Base-by-base conservation (phyloP, 2,329 filamentous ascomycete genomes). In the Ceratocystis eucalypticola region DNA sequence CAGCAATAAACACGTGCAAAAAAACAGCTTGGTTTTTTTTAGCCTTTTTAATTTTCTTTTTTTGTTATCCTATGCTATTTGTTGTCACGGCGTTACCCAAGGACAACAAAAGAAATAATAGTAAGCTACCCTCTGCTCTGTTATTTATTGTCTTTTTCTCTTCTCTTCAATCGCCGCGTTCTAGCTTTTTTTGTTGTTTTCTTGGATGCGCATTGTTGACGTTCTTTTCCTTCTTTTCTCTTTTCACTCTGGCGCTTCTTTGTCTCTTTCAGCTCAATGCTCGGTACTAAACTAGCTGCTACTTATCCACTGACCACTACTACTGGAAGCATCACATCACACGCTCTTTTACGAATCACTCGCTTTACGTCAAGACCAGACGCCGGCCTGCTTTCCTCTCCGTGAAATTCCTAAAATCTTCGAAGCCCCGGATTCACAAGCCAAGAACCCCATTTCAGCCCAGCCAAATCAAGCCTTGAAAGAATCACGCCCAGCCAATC, bases 1-100 rank as follows among this genome's bases (percentile, higher is more conserved):
- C 48, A 53, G 48, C 20, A 53, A 41, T 41, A 41, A 53, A 53
- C 33, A 53, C 25, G 12, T 64, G 44, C 55, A 59, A n/a, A 25
- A 30, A 59, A 17, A n/a, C 55, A 8, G 17, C 30, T 37, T 33
- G 30, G 30, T 37, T 57, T 30, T n/a, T n/a, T 41, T 22, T 28
- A 44, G 61, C 2, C 17, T n/a, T 50, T 44, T 62, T 50, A 10
- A 17, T 41, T 22, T 61, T 50, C 12, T 63, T 45, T 20, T 22
- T 62, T 44, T 48, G 20, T 3, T 57, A 10, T 28, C 7, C 10
- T 37, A 10, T 44, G 50, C 62, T 55, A 30, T 62, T 66, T 66
- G 50, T 62, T 62, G 64, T 63, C 61, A 53, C 63, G 63, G 59
- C 63, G 50, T 59, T 64, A 37, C 61, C 61, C 61, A 17, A 62